Evolutionary conservation across 495 filamentous ascomycete species (phyloP).

Genomic region (Xylaria castorea): DNA sequence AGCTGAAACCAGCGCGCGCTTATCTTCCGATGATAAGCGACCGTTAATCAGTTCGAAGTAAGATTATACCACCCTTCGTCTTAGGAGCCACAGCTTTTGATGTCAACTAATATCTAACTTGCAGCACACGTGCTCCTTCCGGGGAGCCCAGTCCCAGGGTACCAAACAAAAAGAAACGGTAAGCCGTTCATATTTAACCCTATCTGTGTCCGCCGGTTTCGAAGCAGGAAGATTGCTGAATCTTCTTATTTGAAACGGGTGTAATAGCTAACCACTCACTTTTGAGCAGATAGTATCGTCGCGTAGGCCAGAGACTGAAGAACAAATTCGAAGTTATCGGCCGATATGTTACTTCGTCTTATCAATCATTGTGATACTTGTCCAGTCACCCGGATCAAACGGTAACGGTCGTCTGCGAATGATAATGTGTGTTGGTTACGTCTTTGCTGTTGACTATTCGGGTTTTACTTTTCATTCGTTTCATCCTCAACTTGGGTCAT

Average conservation of each 20-base stretch:
- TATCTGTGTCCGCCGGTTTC: not conserved
- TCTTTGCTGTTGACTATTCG: not conserved
- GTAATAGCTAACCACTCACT: not conserved
- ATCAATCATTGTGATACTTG: not conserved
- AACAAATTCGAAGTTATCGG: not conserved
- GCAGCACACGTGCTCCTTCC: not conserved
- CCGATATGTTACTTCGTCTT: not conserved
- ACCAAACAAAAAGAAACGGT: not conserved
- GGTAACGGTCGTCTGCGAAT: not conserved
- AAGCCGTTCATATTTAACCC: not conserved
- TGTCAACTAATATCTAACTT: not conserved
- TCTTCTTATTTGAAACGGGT: not conserved
- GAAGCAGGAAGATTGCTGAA: not conserved
- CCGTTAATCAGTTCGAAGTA: not conserved
- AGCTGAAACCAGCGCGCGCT: not conserved
- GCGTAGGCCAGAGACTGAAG: not conserved
- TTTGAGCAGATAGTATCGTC: not conserved
- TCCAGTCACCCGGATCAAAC: not conserved
- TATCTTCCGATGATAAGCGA: not conserved
- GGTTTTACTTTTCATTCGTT: not conserved
- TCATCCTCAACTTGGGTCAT: not conserved
- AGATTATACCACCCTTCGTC: not conserved
- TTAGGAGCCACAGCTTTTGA: not conserved
- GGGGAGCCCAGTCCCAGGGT: not conserved
- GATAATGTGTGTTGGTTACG: not conserved